These are phyloP conservation scores for Leccinum imitatum DNA, from an alignment of 768 basidiomycete genomes.

Conservation along the genomic window DNA sequence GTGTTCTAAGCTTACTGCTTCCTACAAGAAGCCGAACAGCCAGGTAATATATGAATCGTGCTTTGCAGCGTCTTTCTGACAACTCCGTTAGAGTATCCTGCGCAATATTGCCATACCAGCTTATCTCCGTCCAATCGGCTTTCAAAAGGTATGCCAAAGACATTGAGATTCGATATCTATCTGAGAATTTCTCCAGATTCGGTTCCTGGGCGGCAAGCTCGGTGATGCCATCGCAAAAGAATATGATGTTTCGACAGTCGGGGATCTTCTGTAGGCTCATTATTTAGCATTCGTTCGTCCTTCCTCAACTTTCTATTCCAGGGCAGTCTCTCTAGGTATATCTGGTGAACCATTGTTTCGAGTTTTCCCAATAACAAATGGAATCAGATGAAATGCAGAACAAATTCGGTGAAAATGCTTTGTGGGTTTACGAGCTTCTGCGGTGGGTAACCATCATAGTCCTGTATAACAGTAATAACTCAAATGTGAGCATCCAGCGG, in stretches of 20 bases:
- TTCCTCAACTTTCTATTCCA: conserved; percentile 24
- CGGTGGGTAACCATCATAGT: conserved; percentile 48
- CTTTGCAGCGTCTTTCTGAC: conserved; percentile 2
- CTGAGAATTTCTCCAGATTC: conserved; percentile 55
- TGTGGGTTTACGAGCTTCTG: conserved; percentile 92
- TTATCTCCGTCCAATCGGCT: conserved; percentile 82
- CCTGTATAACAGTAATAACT: background rate
- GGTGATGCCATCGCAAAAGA: conserved; percentile 84
- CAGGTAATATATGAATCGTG: conserved; percentile 51
- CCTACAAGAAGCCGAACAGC: conserved; percentile 86
- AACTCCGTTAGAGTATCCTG: conserved; percentile 65
- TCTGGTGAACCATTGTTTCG: background rate
- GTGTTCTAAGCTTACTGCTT: conserved; percentile 69
- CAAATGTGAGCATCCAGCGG: conserved; percentile 47
- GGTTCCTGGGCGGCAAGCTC: conserved; percentile 93
- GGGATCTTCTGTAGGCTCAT: conserved; percentile 76
- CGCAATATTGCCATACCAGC: conserved; percentile 79
- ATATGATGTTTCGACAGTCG: conserved; percentile 87
- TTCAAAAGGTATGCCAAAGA: conserved; percentile 65
- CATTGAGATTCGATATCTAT: background rate
- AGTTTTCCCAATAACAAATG: conserved; percentile 6
- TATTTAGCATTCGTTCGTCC: background rate
- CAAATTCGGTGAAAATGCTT: conserved; percentile 76
- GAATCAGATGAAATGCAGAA: conserved; percentile 69
- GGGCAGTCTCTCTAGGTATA: conserved; percentile 58